Conservation (phyloP, 1,284 basidiomycete genomes). For the Blastosporella zonata region DNA sequence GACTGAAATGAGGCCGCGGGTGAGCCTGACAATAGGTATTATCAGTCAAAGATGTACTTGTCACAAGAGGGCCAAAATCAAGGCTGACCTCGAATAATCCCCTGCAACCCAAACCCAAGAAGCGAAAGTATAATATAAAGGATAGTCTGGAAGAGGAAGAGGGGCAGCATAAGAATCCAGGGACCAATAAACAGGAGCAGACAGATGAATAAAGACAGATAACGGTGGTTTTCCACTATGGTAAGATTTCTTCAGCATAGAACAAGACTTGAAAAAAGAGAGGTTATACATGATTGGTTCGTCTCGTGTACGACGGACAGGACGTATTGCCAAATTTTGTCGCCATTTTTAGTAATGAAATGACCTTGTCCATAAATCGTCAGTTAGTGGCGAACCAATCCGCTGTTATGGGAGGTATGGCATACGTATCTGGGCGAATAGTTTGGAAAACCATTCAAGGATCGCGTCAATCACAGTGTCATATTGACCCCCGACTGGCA, state of each 20-base stretch:
- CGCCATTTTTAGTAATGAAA: slow-evolving; percentile 1
- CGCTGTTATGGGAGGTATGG: neutral
- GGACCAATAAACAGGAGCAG: slow-evolving; percentile 22
- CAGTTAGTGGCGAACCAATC: neutral
- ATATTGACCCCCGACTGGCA: neutral
- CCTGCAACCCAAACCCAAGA: slow-evolving; percentile 19
- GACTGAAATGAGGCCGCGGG: slow-evolving; percentile 14
- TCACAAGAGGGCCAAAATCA: neutral
- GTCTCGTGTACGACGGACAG: neutral
- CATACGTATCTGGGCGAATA: slow-evolving; percentile 6
- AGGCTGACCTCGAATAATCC: slow-evolving; percentile 5
- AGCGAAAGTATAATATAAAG: slow-evolving; percentile 17
- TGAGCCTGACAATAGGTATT: slow-evolving; percentile 8
- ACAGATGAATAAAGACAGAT: slow-evolving; percentile 13
- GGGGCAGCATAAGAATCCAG: slow-evolving; percentile 22
- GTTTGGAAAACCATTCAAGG: slow-evolving; percentile 4
- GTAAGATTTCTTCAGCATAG: neutral
- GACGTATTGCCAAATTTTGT: slow-evolving; percentile 3
- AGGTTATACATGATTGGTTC: slow-evolving; percentile 9
- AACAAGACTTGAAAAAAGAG: neutral
- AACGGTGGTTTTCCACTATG: slow-evolving; percentile 20
- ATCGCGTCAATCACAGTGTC: slow-evolving; percentile 4
- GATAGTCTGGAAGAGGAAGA: slow-evolving; percentile 19
- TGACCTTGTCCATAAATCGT: neutral
- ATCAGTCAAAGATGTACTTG: neutral